Base-by-base conservation (phyloP, 2,329 filamentous ascomycete species). In the Amylocarpus encephaloides region DNA sequence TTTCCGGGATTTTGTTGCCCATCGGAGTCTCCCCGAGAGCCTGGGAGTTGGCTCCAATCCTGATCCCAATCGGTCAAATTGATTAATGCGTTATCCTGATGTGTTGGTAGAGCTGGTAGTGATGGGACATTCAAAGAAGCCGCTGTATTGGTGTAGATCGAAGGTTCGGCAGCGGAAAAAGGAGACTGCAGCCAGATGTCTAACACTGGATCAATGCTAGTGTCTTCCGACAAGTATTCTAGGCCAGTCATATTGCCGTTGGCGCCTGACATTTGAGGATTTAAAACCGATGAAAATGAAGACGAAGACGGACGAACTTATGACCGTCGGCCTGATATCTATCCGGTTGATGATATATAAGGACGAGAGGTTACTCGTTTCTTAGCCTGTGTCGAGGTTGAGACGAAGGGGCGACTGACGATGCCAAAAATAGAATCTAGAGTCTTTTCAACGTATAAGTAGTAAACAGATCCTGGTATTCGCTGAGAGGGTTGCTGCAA, bases 291-390 rank as follows among this genome's bases (percentile, higher is more conserved):
- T 5, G 12, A 13, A 36, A 10, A 36, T 36, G 34, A 36, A 36
- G 9, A 10, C 11, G 33, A 45, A 45, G 32, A 7, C 22, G 35
- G 44, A 33, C 19, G 35, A 46, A 46, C 35, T 39, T 40, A 19
- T 12, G 10, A 32, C 34, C 19, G 34, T 30, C 44, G 44, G 44
- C 44, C 19, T 40, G 35, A 46, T 46, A 40, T 40, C 44, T 39
- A 34, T 39, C 44, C 44, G 34, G 39, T 26, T 18, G 7, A 2
- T 11, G 7, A 16, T 39, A 38, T 46, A 40, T 39, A 30, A 26
- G 12, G 22, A 30, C 34, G 34, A 36, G 34, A 3, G 34, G 15
- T 16, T 36, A 16, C 12, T 11, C n/a, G n/a, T n/a, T n/a, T n/a
- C 12, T 10, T 4, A 16, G 12, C 5, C 5, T 36, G 34, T 4